Conservation (phyloP, 768 basidiomycete genomes). For the Tylopilus plumbeoviolaceoides region DNA sequence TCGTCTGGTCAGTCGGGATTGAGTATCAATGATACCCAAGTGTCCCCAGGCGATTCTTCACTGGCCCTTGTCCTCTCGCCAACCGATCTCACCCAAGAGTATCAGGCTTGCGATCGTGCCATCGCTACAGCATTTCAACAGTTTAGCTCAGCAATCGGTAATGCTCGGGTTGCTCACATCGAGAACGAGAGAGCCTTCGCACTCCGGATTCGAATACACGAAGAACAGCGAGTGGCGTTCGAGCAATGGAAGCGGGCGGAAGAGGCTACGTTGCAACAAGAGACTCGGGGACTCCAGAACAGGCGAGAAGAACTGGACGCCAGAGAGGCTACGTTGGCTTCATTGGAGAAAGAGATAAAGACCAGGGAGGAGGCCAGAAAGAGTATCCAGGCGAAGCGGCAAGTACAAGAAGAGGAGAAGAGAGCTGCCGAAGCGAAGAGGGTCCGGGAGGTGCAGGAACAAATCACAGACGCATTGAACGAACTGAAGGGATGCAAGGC, state of each 20-base stretch:
- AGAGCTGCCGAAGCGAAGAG: constrained; percentile 15
- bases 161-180: constrained; percentile 9
- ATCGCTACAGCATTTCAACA: constrained; percentile 14
- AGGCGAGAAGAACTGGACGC: constrained; percentile 17
- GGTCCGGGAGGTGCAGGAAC: constrained; percentile 14
- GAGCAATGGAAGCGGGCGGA: constrained; percentile 16
- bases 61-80: background rate
- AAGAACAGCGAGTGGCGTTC: constrained; percentile 20
- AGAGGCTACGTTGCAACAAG: constrained; percentile 17
- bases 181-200: constrained; percentile 17
- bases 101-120: constrained; percentile 4
- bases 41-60: too few species aligned
- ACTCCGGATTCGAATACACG: constrained; percentile 9
- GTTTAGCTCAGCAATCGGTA: constrained; percentile 4
- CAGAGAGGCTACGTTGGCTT: constrained; percentile 17
- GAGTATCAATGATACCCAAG: too few species aligned
- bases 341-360: constrained; percentile 22
- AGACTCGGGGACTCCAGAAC: constrained; percentile 17
- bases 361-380: constrained; percentile 24
- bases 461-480: constrained; percentile 15
- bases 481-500: constrained; percentile 14
- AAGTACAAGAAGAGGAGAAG: constrained; percentile 25
- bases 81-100: constrained; percentile 5
- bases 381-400: constrained; percentile 17
- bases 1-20: too few species aligned